These are phyloP conservation scores for Andrographis paniculata DNA, from an alignment of 305 asterid genomes.

Conservation along the genomic window DNA sequence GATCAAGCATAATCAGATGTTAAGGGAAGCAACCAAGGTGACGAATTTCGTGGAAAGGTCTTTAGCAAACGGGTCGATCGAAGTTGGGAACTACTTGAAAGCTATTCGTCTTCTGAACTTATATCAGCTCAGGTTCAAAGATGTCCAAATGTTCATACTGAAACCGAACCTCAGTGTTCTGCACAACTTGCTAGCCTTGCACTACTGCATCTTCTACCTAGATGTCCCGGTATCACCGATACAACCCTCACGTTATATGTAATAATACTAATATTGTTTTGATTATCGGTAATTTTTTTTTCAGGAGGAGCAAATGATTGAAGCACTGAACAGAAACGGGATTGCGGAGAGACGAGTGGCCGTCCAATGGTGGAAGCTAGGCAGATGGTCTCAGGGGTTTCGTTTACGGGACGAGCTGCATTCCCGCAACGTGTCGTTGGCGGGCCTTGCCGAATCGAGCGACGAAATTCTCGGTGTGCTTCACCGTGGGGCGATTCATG, in stretches of 20 bases:
- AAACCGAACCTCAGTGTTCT: constrained; percentile 51
- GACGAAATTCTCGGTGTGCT: constrained; percentile 64
- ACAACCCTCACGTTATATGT: constrained; percentile 9
- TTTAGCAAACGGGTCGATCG: constrained; percentile 56
- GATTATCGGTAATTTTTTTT: not conserved
- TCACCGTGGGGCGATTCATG: constrained; percentile 63
- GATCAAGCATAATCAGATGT: constrained; percentile 63
- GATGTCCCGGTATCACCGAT: constrained; percentile 42
- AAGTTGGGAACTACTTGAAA: constrained; percentile 59
- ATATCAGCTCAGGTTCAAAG: constrained; percentile 61
- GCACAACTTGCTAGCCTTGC: constrained; percentile 77
- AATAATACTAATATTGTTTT: too few relatives aligned
- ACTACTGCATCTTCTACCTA: constrained; percentile 68
- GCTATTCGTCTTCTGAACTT: constrained; percentile 46
- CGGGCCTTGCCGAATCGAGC: constrained; percentile 31
- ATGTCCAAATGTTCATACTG: constrained; percentile 57
- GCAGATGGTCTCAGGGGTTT: constrained; percentile 69
- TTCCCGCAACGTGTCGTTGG: constrained; percentile 40
- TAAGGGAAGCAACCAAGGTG: constrained; percentile 37
- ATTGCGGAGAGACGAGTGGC: constrained; percentile 59
- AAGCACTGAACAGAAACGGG: constrained; percentile 35
- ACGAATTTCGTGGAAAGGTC: constrained; percentile 38
- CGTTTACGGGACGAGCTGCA: constrained; percentile 55
- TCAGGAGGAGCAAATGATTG: constrained; percentile 37
- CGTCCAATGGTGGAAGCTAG: constrained; percentile 88